Percentiles rank a stretch among this genome's conserved stretches.
Conservation (phyloP, 2,329 filamentous ascomycete species). For the Fusarium globosum region DNA sequence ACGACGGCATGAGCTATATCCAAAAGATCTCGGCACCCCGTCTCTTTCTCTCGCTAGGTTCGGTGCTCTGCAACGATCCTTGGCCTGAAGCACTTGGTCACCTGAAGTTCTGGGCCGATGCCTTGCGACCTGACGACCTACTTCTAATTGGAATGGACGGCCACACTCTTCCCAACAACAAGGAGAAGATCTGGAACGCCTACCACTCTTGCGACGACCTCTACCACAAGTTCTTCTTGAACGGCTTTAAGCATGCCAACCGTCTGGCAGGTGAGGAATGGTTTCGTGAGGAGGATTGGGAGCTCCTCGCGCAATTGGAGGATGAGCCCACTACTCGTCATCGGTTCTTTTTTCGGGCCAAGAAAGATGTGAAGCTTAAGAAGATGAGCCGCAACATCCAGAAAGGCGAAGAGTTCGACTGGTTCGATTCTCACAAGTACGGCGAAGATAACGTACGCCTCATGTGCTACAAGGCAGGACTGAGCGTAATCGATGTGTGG, state of each 20-base stretch:
- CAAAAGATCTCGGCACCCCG: slow-evolving; percentile 46
- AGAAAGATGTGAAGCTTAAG: slow-evolving; percentile 46
- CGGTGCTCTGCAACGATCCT: slow-evolving; percentile 56
- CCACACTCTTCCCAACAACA: slow-evolving; percentile 48
- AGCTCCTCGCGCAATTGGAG: slow-evolving; percentile 52
- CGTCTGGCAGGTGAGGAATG: slow-evolving; percentile 48
- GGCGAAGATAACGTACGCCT: slow-evolving; percentile 50
- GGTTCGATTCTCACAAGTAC: slow-evolving; percentile 59
- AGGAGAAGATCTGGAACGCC: slow-evolving; percentile 54
- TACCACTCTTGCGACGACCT: slow-evolving; percentile 54
- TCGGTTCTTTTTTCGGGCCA: slow-evolving; percentile 54
- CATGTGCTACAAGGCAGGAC: slow-evolving; percentile 54
- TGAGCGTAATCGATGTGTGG: slow-evolving; percentile 52
- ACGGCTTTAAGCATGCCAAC: slow-evolving; percentile 54
- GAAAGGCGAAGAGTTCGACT: slow-evolving; percentile 53
- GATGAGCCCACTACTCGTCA: slow-evolving; percentile 52
- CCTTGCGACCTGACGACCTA: slow-evolving; percentile 50
- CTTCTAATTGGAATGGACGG: slow-evolving; percentile 57
- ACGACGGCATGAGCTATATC: slow-evolving; percentile 50
- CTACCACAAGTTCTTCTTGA: slow-evolving; percentile 52
- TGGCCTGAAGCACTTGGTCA: slow-evolving; percentile 51
- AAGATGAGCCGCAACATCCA: slow-evolving; percentile 43
- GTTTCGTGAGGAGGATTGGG: slow-evolving; percentile 54
- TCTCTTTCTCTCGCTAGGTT: slow-evolving; percentile 56
- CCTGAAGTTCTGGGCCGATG: slow-evolving; percentile 52